Evolutionary conservation across 495 filamentous ascomycete genomes (phyloP).

Genomic region (Neurospora tetraspora): DNA sequence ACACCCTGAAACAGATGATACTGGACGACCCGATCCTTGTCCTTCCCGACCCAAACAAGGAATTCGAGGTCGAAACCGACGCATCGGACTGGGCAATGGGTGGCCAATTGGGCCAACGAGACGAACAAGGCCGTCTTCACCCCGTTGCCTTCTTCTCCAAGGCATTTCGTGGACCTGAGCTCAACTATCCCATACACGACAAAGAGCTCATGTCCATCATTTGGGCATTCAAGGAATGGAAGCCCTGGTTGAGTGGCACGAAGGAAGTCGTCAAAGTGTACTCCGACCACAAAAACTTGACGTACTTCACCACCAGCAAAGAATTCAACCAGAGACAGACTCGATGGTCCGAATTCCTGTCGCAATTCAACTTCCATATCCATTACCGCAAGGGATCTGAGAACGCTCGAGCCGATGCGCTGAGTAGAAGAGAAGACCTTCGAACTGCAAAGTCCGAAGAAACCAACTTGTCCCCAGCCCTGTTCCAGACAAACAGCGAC

Average conservation of each 20-base stretch:
- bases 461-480: no score
- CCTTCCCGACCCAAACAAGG: not conserved
- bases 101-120: not conserved
- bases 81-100: not conserved
- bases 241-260: not conserved
- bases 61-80: not conserved
- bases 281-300: slow-evolving; percentile 3
- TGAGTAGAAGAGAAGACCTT: no score
- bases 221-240: slow-evolving; percentile 1
- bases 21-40: not conserved
- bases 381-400: no score
- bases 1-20: not conserved
- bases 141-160: slow-evolving; percentile 5
- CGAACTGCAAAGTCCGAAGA: no score
- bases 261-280: not conserved
- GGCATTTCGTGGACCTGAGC: not conserved
- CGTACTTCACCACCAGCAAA: not conserved
- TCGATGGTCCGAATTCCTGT: not conserved
- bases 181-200: slow-evolving; percentile 17
- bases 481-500: no score
- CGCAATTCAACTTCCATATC: no score
- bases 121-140: not conserved
- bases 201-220: slow-evolving; percentile 9
- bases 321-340: not conserved
- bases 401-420: no score